phyloP scores from a whole-genome alignment of 257 asterid genomes.

The Anisodus acutangulus region DNA sequence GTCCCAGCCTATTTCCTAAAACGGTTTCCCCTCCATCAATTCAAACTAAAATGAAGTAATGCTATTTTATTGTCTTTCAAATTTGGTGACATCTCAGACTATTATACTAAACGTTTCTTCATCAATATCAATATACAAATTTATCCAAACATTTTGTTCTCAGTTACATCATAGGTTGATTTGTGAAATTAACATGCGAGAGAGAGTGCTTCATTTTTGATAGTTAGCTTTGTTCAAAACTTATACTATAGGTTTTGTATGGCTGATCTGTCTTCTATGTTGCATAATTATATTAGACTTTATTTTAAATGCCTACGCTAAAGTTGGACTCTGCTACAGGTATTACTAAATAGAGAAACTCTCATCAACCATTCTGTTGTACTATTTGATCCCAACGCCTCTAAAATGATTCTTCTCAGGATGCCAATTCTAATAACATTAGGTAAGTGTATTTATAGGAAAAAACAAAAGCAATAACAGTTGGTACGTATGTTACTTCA shows the following conservation, averaged over 20 bases:
- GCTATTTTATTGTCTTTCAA: background rate
- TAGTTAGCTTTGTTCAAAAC: too few relatives aligned
- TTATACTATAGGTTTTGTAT: too few relatives aligned
- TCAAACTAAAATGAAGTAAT: background rate
- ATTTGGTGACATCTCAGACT: background rate
- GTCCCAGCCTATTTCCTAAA: background rate
- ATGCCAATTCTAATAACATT: background rate
- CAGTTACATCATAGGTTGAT: too few relatives aligned
- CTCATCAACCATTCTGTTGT: background rate
- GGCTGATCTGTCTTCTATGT: background rate
- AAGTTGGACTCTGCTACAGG: background rate
- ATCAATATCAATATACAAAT: background rate
- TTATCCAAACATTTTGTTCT: too few relatives aligned
- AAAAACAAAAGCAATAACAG: too few relatives aligned
- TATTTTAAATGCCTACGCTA: background rate
- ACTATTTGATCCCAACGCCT: background rate
- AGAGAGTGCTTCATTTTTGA: too few relatives aligned
- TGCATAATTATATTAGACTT: background rate
- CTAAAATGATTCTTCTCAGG: background rate
- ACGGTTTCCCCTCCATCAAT: background rate
- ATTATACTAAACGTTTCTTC: background rate
- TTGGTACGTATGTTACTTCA: too few relatives aligned
- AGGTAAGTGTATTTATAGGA: background rate
- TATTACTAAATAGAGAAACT: background rate
- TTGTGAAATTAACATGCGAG: too few relatives aligned